A percentile compares a stretch with the other conserved stretches of the same genome.
Conservation (phyloP, 495 filamentous ascomycete species). For the Penicillium parvum region DNA sequence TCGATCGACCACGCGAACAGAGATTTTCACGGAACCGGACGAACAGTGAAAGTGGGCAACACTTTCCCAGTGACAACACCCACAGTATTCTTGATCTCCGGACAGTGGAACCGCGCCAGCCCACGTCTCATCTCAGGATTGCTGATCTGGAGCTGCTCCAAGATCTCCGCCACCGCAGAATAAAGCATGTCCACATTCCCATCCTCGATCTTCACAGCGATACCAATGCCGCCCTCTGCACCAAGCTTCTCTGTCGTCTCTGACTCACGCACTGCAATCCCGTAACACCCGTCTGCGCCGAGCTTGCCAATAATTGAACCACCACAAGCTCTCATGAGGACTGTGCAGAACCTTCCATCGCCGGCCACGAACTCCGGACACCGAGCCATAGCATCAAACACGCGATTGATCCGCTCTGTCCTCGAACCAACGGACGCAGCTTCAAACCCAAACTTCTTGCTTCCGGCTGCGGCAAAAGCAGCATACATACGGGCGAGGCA, state of each 20-base stretch:
- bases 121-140: slow-evolving; percentile 12
- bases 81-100: slow-evolving; percentile 29
- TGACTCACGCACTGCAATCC: slow-evolving; percentile 29
- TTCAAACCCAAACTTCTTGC: background rate
- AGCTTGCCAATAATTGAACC: slow-evolving; percentile 33
- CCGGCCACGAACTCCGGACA: slow-evolving; percentile 35
- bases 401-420: slow-evolving; percentile 12
- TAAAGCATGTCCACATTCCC: slow-evolving; percentile 33
- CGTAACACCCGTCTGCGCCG: slow-evolving; percentile 39
- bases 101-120: slow-evolving; percentile 24
- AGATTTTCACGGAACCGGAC: background rate
- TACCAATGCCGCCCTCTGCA: slow-evolving; percentile 26
- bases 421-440: background rate
- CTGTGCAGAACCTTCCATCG: slow-evolving; percentile 35
- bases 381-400: slow-evolving; percentile 33
- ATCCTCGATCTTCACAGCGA: slow-evolving; percentile 42
- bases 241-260: slow-evolving; percentile 27
- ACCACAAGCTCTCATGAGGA: slow-evolving; percentile 27
- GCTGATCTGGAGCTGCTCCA: slow-evolving; percentile 33
- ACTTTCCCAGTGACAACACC: slow-evolving; percentile 30
- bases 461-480: slow-evolving; percentile 18
- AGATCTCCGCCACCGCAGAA: slow-evolving; percentile 33
- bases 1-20: background rate
- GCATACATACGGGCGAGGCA: slow-evolving; percentile 26
- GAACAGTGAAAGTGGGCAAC: slow-evolving; percentile 18